These are phyloP conservation scores for Apostasia shenzhenica DNA, from an alignment of 106 monocot species.

Conservation along the genomic window DNA sequence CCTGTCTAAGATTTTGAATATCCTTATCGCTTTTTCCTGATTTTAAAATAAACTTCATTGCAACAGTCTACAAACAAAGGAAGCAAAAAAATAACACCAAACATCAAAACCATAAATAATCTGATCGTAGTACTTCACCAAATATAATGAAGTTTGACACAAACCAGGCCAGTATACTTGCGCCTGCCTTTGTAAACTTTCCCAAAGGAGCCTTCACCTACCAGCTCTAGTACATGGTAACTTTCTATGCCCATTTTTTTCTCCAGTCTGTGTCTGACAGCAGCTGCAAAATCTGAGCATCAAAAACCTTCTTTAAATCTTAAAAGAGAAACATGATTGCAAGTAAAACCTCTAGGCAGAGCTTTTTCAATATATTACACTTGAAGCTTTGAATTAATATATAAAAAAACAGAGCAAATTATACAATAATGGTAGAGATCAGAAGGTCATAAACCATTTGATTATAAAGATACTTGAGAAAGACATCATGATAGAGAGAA, in stretches of 20 bases:
- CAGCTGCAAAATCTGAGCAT: background rate
- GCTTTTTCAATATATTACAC: too few species aligned
- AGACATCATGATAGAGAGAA: too few species aligned
- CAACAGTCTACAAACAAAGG: constrained; percentile 60
- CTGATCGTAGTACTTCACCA: background rate
- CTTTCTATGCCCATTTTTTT: constrained; percentile 69
- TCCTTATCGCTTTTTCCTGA: constrained; percentile 98
- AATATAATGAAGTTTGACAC: background rate
- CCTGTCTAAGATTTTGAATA: constrained; percentile 82
- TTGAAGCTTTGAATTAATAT: too few species aligned
- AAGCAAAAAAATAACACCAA: constrained; percentile 6
- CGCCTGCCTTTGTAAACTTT: constrained; percentile 96
- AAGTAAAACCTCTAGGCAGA: too few species aligned
- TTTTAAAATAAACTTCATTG: constrained; percentile 94
- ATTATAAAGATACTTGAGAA: too few species aligned
- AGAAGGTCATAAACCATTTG: too few species aligned
- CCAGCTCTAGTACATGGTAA: constrained; percentile 85
- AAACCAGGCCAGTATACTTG: constrained; percentile 76
- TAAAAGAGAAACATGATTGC: too few species aligned
- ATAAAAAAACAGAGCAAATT: too few species aligned
- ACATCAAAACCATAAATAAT: background rate
- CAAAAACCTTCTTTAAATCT: too few species aligned
- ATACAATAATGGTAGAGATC: too few species aligned
- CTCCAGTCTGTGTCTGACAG: background rate
- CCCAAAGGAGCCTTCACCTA: constrained; percentile 91